Percentiles rank a stretch among this genome's conserved stretches.
These are phyloP conservation scores for Serendipita vermifera DNA, from an alignment of 768 basidiomycete genomes.

Conservation along the genomic window DNA sequence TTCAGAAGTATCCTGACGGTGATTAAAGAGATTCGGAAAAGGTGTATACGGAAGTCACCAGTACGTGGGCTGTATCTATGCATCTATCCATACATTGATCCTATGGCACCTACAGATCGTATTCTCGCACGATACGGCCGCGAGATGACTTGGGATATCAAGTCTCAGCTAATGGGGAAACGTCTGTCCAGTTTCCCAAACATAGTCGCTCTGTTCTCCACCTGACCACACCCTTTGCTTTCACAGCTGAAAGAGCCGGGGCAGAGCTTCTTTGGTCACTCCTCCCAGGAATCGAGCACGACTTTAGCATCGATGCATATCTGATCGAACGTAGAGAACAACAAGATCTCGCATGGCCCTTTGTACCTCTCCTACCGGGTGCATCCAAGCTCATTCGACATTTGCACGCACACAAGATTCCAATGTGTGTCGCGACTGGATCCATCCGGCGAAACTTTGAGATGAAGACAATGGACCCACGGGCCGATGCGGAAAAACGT, in stretches of 20 bases:
- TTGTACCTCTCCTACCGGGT: constrained; percentile 62
- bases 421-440: constrained; percentile 74
- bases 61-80: constrained; percentile 29
- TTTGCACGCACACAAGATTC: constrained; percentile 50
- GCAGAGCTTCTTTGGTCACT: constrained; percentile 57
- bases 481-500: constrained; percentile 31
- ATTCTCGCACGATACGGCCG: constrained; percentile 60
- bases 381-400: constrained; percentile 54
- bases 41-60: constrained; percentile 67
- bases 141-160: constrained; percentile 78
- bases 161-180: constrained; percentile 82
- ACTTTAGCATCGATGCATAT: constrained; percentile 50
- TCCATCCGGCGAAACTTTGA: constrained; percentile 51
- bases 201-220: not conserved
- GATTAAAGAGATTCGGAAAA: constrained; percentile 53
- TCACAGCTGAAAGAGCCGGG: constrained; percentile 49
- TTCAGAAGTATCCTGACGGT: constrained; percentile 44
- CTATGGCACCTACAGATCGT: constrained; percentile 35
- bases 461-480: constrained; percentile 38
- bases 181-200: constrained; percentile 30
- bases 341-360: constrained; percentile 57
- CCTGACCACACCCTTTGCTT: not conserved
- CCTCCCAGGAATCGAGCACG: constrained; percentile 48
- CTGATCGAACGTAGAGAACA: constrained; percentile 39
- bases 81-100: not conserved